These are phyloP conservation scores for Triglochin maritima DNA, from an alignment of 106 monocot species.

Conservation along the genomic window DNA sequence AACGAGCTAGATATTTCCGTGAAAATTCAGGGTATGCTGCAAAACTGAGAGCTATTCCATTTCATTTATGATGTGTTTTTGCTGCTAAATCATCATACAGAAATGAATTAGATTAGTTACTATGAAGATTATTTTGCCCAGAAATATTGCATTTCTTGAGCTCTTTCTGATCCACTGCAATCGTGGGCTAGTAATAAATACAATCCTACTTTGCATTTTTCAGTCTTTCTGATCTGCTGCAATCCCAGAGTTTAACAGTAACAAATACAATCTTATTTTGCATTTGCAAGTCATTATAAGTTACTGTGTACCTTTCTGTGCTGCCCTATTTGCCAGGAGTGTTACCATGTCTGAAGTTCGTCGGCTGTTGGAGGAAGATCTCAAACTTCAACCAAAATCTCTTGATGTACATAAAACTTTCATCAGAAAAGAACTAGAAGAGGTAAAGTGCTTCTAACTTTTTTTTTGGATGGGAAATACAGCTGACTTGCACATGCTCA, in stretches of 20 bases:
- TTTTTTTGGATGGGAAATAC: neutral
- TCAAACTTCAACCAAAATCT: constrained; percentile 52
- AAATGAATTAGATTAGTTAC: neutral
- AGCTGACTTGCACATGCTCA: neutral
- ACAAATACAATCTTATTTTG: no score
- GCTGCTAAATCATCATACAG: neutral
- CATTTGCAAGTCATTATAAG: no score
- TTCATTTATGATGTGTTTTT: neutral
- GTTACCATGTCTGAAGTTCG: constrained; percentile 64
- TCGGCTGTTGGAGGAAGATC: constrained; percentile 74
- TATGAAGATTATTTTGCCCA: neutral
- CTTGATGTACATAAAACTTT: constrained; percentile 71
- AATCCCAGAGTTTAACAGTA: no score
- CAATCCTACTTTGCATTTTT: no score
- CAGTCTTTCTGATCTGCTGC: no score
- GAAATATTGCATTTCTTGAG: neutral
- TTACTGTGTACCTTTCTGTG: no score
- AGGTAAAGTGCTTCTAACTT: constrained; percentile 19
- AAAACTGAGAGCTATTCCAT: no score
- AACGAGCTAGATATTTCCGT: constrained; percentile 52
- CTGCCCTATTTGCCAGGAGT: constrained; percentile 26
- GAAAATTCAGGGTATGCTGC: constrained; percentile 56
- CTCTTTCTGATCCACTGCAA: neutral
- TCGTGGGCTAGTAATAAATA: neutral
- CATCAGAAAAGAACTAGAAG: constrained; percentile 55